Evolutionary conservation across 2,329 filamentous ascomycete genomes (phyloP), one percentile per base, ranked within the genome.

Genomic region (Diaporthe amygdali): DNA sequence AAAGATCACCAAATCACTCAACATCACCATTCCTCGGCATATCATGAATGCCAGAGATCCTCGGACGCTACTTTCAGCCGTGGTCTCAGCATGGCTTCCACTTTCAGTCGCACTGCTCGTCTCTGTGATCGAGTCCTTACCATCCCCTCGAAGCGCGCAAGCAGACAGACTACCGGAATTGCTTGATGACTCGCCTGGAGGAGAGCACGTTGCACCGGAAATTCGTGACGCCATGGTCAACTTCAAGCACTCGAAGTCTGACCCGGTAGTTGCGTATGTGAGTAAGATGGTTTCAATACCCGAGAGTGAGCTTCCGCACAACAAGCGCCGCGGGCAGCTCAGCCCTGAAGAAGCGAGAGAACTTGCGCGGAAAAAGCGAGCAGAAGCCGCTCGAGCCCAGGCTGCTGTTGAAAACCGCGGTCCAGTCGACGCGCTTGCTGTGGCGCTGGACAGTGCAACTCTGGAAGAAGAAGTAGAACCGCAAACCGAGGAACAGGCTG

Each of bases 261-360:
- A 93, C 70, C 95, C 96, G 0, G 91, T 97, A 0, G 94, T 99
- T 2, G 96, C 94, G 10, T 99, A 97, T 75, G 94, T 99, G 72
- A 98, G 96, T 83, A 99, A 99, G 81, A 98, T 99, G 95, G 94
- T 98, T 1, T 96, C 96, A 0, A 88, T 99, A 15, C 96, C 95
- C 0, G 94, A 97, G 78, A 98, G 94, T 81, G 96, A 99, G 76
- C 85, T 99, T 6, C 93, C 94, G 0, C 90, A 96, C 66, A 97
- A 97, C 80, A 97, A 93, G 81, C 88, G 94, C 55, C 88, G 90
- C 20, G 92, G 92, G 0, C 91, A 91, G 52, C 87, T 98, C 77
- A 97, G 90, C 47, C 93, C 94, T 1, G 96, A 97, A 74, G 96
- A 98, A 82, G 96, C 96, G 4, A 87, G 94, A 75, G 95, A 98